Conservation (phyloP, 371 early-diverging fungal genomes). For the Saksenaea oblongispora region DNA sequence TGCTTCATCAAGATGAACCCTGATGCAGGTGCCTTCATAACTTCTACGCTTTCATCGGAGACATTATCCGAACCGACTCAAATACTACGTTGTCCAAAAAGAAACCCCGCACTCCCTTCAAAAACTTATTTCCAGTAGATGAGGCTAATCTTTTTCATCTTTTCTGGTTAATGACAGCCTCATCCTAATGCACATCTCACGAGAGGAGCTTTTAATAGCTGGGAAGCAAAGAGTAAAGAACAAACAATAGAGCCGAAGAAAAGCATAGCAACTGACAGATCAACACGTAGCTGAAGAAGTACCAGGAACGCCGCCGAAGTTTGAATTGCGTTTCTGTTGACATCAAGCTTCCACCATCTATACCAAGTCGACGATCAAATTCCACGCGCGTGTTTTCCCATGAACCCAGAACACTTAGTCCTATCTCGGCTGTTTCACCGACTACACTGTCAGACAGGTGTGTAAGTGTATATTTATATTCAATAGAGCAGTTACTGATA, state of each 20-base stretch:
- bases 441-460: neutral
- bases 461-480: neutral
- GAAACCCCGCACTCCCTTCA: no score
- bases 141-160: neutral
- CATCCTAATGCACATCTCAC: neutral
- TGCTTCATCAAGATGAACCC: no score
- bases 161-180: neutral
- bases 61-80: no score
- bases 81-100: no score
- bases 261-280: neutral
- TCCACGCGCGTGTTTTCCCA: neutral
- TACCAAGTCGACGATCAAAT: neutral
- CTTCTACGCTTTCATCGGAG: no score
- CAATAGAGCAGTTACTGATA: neutral
- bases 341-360: neutral
- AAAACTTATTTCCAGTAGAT: no score
- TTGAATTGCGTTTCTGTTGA: neutral
- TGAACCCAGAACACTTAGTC: neutral
- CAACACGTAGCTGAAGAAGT: slow-evolving; percentile 12
- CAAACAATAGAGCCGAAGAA: neutral
- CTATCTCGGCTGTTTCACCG: neutral
- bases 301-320: slow-evolving; percentile 2
- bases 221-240: slow-evolving; percentile 10
- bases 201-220: slow-evolving; percentile 10
- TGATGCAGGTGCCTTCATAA: no score